Evolutionary conservation across 352 stramenopile species (phyloP).

Genomic region (Phytophthora capsici): DNA sequence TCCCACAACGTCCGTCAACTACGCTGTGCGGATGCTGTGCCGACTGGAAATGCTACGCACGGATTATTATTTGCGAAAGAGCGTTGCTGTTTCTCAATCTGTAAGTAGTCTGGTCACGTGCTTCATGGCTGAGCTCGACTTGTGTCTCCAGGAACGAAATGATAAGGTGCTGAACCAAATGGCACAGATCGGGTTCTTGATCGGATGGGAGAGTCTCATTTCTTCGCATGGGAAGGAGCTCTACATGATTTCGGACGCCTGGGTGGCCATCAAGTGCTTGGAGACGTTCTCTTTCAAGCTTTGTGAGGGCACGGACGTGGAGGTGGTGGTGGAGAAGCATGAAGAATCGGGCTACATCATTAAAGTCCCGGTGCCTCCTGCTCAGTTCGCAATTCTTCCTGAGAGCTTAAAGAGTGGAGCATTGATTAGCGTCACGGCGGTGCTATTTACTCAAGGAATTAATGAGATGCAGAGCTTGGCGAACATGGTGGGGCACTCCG

Average conservation of each 20-base stretch:
- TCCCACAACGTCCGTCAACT: conserved; percentile 56
- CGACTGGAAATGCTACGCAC: conserved; percentile 76
- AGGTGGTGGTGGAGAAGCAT: conserved; percentile 70
- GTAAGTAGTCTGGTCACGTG: conserved; percentile 83
- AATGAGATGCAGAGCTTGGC: conserved; percentile 95
- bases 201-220: conserved; percentile 96
- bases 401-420: conserved; percentile 53
- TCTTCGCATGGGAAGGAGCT: conserved; percentile 95
- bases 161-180: conserved; percentile 73
- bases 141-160: conserved; percentile 72
- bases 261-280: conserved; percentile 89
- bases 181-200: conserved; percentile 80
- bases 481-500: conserved; percentile 86
- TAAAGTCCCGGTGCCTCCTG: conserved; percentile 51
- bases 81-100: conserved; percentile 82
- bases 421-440: conserved; percentile 76
- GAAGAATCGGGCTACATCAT: conserved; percentile 75
- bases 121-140: conserved; percentile 80
- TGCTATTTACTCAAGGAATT: conserved; percentile 92
- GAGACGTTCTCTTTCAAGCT: conserved; percentile 89
- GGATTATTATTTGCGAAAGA: conserved; percentile 88
- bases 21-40: conserved; percentile 67
- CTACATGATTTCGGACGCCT: conserved; percentile 94
- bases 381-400: conserved; percentile 60
- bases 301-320: conserved; percentile 42